Evolutionary conservation across 805 yeast species (phyloP).

Genomic region (Tanozyma kutaoensis): DNA sequence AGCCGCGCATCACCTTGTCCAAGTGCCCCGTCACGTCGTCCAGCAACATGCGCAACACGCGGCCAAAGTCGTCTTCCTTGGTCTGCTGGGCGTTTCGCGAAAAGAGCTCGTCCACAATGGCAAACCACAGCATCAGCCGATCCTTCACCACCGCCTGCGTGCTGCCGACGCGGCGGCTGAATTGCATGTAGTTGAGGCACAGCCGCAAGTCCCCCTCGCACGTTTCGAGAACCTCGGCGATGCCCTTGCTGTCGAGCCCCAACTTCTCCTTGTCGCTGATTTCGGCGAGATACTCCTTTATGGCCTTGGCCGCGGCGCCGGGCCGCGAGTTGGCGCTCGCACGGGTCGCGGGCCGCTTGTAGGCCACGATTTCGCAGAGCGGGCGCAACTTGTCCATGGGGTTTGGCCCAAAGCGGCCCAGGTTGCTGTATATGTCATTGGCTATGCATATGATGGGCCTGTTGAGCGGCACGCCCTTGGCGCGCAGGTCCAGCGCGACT

Average conservation of each 20-base stretch:
- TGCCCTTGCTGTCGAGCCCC: constrained; percentile 29
- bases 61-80: constrained; percentile 31
- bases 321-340: no score
- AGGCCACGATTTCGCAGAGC: constrained; percentile 56
- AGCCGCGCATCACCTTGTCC: constrained; percentile 59
- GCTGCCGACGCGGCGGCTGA: constrained; percentile 17
- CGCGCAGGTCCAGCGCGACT: constrained; percentile 8
- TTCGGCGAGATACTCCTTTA: constrained; percentile 30
- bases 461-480: constrained; percentile 29
- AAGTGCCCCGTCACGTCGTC: constrained; percentile 31
- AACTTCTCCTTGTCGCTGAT: constrained; percentile 42
- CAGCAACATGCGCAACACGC: no score
- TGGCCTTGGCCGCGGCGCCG: constrained; percentile 7
- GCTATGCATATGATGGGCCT: constrained; percentile 91
- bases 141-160: constrained; percentile 35
- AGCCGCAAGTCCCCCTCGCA: constrained; percentile 80
- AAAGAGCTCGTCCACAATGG: constrained; percentile 50
- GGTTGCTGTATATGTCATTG: constrained; percentile 56
- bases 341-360: constrained; percentile 44
- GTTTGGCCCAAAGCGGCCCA: constrained; percentile 14
- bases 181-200: constrained; percentile 74
- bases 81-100: constrained; percentile 31
- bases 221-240: constrained; percentile 54
- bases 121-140: constrained; percentile 50
- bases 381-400: constrained; percentile 66